These are phyloP conservation scores for Fusarium sp. DNA, from an alignment of 2,329 filamentous ascomycete genomes.

Conservation along the genomic window DNA sequence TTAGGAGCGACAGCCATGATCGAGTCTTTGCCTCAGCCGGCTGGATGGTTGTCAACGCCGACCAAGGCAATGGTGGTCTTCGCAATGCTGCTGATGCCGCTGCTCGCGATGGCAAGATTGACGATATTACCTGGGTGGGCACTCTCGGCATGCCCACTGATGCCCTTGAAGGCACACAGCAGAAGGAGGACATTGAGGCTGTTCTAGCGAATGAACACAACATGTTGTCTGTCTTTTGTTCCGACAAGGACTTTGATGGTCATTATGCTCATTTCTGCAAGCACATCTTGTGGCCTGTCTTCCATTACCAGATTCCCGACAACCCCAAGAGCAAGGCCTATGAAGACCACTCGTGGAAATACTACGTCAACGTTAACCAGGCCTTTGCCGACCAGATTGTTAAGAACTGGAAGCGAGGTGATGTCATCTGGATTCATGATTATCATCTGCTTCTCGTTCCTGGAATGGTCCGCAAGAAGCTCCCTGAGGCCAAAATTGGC, in stretches of 20 bases:
- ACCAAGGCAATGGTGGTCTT: conserved; percentile 92
- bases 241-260: conserved; percentile 91
- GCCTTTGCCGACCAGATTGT: conserved; percentile 91
- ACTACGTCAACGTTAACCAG: conserved; percentile 91
- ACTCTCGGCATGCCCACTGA: conserved; percentile 95
- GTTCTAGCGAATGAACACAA: conserved; percentile 81
- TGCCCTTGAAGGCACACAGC: conserved; percentile 74
- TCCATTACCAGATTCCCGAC: conserved; percentile 97
- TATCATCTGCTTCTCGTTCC: conserved; percentile 93
- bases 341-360: conserved; percentile 95
- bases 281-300: conserved; percentile 95
- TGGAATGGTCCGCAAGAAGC: conserved; percentile 85
- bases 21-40: conserved; percentile 77
- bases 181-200: conserved; percentile 85
- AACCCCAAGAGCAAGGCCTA: conserved; percentile 99
- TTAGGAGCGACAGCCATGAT: conserved; percentile 70
- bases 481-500: conserved; percentile 92
- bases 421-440: conserved; percentile 94
- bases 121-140: conserved; percentile 88
- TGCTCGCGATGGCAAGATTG: conserved; percentile 70
- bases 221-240: conserved; percentile 83
- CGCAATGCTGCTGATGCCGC: conserved; percentile 87
- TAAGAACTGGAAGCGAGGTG: conserved; percentile 90
- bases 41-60: conserved; percentile 84
- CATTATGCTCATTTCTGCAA: conserved; percentile 98